Conservation (phyloP, 1,284 basidiomycete genomes). For the Ceratobasidium sp. region DNA sequence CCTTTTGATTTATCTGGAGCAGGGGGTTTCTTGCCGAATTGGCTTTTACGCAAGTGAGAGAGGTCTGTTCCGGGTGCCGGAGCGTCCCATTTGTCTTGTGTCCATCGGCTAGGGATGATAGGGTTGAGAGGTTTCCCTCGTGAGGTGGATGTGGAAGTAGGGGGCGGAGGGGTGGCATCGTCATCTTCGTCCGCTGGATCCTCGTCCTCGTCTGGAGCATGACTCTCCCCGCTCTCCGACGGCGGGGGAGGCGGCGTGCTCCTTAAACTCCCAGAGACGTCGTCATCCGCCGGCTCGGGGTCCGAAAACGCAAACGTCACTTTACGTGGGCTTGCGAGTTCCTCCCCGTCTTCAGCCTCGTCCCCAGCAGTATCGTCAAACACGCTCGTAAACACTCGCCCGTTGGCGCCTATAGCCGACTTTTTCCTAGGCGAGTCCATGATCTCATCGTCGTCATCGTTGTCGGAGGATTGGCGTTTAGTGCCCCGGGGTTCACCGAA, state of each 20-base stretch:
- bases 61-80: constrained; percentile 28
- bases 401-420: constrained; percentile 7
- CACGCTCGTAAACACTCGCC: constrained; percentile 32
- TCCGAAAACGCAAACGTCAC: constrained; percentile 11
- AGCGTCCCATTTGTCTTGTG: constrained; percentile 40
- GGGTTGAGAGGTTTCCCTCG: constrained; percentile 13
- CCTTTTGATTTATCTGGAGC: constrained; percentile 2
- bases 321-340: neutral
- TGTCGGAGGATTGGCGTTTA: constrained; percentile 37
- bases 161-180: neutral
- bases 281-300: neutral
- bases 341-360: neutral
- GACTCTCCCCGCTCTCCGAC: constrained; percentile 6
- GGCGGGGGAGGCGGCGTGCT: constrained; percentile 36
- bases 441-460: constrained; percentile 41
- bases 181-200: neutral
- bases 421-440: constrained; percentile 44
- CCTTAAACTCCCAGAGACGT: neutral
- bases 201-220: neutral
- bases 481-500: constrained; percentile 29
- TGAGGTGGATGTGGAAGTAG: neutral
- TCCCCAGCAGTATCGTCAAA: too few relatives aligned
- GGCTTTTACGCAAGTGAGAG: constrained; percentile 18
- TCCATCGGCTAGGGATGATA: constrained; percentile 5
- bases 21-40: constrained; percentile 15